These are phyloP conservation scores for Kodamaea jinghongensis DNA, from an alignment of 805 yeast species.

Conservation along the genomic window DNA sequence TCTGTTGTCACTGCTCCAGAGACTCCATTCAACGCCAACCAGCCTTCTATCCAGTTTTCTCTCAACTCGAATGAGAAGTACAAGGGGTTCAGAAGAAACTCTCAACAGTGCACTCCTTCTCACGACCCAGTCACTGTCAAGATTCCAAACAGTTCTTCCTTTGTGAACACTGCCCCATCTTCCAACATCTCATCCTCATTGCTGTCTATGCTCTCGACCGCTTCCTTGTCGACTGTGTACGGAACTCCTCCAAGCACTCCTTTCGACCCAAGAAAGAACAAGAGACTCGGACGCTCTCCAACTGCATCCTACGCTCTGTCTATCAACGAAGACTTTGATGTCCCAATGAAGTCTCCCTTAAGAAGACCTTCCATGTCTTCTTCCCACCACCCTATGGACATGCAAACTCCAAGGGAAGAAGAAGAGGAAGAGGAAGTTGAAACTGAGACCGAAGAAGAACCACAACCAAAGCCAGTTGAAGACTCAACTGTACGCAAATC, in stretches of 20 bases:
- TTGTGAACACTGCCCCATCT: slow-evolving; percentile 8
- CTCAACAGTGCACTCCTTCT: slow-evolving; percentile 14
- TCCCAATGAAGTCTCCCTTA: slow-evolving; percentile 15
- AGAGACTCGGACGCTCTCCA: slow-evolving; percentile 16
- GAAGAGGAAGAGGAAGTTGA: slow-evolving; percentile 10
- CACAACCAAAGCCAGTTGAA: slow-evolving; percentile 1
- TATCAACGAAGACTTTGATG: slow-evolving; percentile 10
- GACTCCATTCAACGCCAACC: slow-evolving; percentile 1
- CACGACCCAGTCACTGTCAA: slow-evolving; percentile 22
- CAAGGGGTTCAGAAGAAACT: slow-evolving; percentile 42
- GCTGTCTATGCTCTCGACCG: slow-evolving; percentile 13
- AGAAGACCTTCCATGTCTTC: slow-evolving; percentile 10
- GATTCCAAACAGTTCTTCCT: slow-evolving; percentile 16
- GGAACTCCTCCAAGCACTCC: slow-evolving; percentile 15
- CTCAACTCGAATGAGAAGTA: slow-evolving; percentile 30
- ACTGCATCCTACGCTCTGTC: slow-evolving; percentile 12
- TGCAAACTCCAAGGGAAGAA: slow-evolving; percentile 7
- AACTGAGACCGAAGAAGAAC: slow-evolving; percentile 8
- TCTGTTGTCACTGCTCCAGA: slow-evolving; percentile 8
- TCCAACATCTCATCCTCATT: slow-evolving; percentile 14
- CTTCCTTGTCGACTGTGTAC: slow-evolving; percentile 9
- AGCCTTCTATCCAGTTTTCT: slow-evolving; percentile 21
- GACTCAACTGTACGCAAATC: not conserved
- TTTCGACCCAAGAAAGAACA: slow-evolving; percentile 23
- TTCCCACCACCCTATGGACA: not conserved